Percentiles rank a stretch among this genome's conserved stretches.
phyloP scores from a whole-genome alignment of 129 eudicot species.

The Arctium lappa region DNA sequence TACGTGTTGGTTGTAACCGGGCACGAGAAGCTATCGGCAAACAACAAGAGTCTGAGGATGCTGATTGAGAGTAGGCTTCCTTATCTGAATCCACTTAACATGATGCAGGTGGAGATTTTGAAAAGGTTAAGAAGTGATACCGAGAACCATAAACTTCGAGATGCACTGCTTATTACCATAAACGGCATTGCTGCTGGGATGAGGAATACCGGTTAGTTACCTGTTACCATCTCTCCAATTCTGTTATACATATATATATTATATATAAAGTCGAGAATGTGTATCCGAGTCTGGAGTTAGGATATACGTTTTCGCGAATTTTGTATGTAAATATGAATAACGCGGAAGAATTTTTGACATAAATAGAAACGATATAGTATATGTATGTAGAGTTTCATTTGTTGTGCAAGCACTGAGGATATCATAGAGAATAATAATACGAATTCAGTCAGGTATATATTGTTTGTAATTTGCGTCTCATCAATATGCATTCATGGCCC shows the following conservation, averaged over 20 bases:
- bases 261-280: neutral
- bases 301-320: neutral
- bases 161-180: conserved; percentile 87
- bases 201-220: conserved; percentile 81
- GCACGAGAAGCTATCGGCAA: conserved; percentile 74
- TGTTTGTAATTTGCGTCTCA: no score
- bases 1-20: conserved; percentile 65
- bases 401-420: no score
- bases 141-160: conserved; percentile 66
- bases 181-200: conserved; percentile 98
- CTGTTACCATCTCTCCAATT: neutral
- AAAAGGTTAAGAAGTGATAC: conserved; percentile 78
- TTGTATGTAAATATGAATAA: neutral
- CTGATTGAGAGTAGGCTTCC: conserved; percentile 89
- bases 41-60: conserved; percentile 60
- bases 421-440: no score
- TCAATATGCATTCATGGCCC: no score
- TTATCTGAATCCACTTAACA: conserved; percentile 78
- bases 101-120: conserved; percentile 95
- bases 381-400: no score
- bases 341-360: neutral
- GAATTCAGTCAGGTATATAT: no score
- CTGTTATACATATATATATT: neutral
- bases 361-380: no score
- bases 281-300: neutral